phyloP scores from a whole-genome alignment of 106 monocot genomes.

The Dioscorea alata region DNA sequence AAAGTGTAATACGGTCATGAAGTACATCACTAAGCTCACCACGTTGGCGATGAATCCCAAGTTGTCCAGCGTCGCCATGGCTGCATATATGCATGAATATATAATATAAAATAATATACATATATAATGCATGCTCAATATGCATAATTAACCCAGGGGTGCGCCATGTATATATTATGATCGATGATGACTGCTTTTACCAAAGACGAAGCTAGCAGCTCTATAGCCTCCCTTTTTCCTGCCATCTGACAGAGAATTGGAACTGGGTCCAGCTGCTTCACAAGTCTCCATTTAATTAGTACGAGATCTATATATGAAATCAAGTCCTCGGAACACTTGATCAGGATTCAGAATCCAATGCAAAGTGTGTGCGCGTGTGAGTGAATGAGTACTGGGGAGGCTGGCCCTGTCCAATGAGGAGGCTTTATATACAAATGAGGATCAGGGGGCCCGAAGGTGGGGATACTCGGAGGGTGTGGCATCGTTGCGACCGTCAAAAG shows the following conservation, averaged over 20 bases:
- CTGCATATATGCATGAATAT: background rate
- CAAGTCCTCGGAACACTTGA: no score
- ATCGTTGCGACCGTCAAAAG: no score
- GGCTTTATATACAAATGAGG: no score
- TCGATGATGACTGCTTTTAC: background rate
- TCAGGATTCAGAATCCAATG: no score
- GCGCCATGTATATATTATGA: no score
- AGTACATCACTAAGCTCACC: conserved; percentile 6
- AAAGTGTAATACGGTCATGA: background rate
- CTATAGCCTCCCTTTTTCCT: background rate
- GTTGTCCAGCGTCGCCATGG: background rate
- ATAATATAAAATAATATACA: background rate
- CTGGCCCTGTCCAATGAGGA: no score
- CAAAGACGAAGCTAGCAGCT: background rate
- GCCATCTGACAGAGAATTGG: background rate
- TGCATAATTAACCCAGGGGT: no score
- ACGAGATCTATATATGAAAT: no score
- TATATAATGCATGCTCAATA: background rate
- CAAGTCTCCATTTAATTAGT: background rate
- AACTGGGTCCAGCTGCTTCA: background rate
- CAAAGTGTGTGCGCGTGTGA: no score
- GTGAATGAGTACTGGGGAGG: no score
- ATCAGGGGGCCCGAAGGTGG: no score
- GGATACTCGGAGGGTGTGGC: no score
- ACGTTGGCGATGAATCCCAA: background rate